Conservation (phyloP, 148 eudicot species). For the Drosera capensis region DNA sequence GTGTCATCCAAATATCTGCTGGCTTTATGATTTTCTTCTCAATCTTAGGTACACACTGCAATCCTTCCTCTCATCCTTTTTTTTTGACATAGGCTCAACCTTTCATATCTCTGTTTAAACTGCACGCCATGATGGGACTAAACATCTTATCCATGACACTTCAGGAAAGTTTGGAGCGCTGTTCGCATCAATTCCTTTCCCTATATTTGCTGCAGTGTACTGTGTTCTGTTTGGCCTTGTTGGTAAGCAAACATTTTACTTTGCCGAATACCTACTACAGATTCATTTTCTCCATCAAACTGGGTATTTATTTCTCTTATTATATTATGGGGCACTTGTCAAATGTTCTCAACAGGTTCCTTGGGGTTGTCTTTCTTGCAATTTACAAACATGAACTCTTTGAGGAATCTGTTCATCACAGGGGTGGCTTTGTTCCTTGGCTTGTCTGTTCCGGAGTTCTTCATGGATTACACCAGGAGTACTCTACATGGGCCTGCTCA, state of each 20-base stretch:
- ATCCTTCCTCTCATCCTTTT: too few species aligned
- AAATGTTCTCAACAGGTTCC: conserved; percentile 38
- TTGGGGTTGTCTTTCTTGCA: conserved; percentile 91
- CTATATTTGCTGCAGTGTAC: conserved; percentile 87
- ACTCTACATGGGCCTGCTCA: conserved; percentile 92
- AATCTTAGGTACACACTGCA: conserved; percentile 74
- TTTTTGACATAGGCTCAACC: too few species aligned
- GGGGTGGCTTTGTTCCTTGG: conserved; percentile 91
- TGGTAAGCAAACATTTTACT: conserved; percentile 24
- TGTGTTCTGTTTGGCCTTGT: conserved; percentile 92
- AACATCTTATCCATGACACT: not conserved
- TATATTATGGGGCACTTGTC: not conserved
- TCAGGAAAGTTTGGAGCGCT: conserved; percentile 95
- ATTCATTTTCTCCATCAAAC: not conserved
- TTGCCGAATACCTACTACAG: not conserved
- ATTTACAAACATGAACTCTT: conserved; percentile 96
- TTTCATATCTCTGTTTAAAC: too few species aligned
- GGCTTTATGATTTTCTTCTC: conserved; percentile 99
- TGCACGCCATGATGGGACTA: too few species aligned
- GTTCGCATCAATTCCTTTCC: conserved; percentile 92
- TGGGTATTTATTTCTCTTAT: not conserved
- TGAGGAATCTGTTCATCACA: conserved; percentile 81
- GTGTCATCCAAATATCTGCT: conserved; percentile 93
- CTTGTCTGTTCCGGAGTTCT: conserved; percentile 82
- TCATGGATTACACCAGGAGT: conserved; percentile 54